phyloP scores from a whole-genome alignment of 2,329 filamentous ascomycete genomes.

The Phaeosphaeriaceae sp. region DNA sequence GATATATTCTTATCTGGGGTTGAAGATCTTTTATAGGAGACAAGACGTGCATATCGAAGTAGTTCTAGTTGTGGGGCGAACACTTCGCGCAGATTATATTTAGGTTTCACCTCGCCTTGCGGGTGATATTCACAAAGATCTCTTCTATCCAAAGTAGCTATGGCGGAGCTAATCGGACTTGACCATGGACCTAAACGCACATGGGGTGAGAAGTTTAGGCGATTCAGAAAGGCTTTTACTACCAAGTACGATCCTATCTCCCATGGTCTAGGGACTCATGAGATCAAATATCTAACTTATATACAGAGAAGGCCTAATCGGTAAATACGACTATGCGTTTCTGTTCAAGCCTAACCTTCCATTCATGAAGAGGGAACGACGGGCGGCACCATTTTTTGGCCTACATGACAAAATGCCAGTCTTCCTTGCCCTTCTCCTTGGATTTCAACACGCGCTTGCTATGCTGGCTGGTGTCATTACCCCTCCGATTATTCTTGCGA shows the following conservation, averaged over 20 bases:
- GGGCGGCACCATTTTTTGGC: slow-evolving; percentile 81
- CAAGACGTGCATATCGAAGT: background rate
- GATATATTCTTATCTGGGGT: slow-evolving; percentile 20
- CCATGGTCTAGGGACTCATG: background rate
- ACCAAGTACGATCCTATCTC: slow-evolving; percentile 50
- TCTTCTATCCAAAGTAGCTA: slow-evolving; percentile 14
- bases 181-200: slow-evolving; percentile 50
- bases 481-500: slow-evolving; percentile 74
- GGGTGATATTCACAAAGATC: slow-evolving; percentile 4
- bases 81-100: background rate
- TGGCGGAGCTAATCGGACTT: slow-evolving; percentile 54
- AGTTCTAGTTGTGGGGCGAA: background rate
- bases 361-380: slow-evolving; percentile 71
- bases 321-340: slow-evolving; percentile 88
- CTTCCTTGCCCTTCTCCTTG: slow-evolving; percentile 73
- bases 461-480: slow-evolving; percentile 75
- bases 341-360: slow-evolving; percentile 83
- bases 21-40: slow-evolving; percentile 8
- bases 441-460: slow-evolving; percentile 78
- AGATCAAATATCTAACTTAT: slow-evolving; percentile 11
- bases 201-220: slow-evolving; percentile 49
- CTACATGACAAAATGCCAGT: slow-evolving; percentile 80
- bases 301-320: slow-evolving; percentile 73
- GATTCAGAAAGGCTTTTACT: slow-evolving; percentile 55
- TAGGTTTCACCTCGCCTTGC: background rate